Conservation (phyloP, 306 rosid species). For the Cicer yamashitae region DNA sequence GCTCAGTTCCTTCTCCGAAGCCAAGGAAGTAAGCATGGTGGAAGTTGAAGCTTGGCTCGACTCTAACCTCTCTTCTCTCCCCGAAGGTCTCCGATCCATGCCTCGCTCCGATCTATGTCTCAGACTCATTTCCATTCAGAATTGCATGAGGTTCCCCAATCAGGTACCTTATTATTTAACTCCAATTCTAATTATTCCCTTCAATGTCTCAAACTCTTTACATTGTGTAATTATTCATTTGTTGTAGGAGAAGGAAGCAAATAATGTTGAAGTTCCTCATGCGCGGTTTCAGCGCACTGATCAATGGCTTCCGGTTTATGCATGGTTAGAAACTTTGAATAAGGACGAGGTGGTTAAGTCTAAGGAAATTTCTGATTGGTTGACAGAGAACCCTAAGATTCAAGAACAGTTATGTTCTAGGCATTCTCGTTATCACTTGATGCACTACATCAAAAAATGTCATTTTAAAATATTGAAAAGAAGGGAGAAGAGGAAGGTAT, state of each 20-base stretch:
- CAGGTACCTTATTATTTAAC: slow-evolving; percentile 16
- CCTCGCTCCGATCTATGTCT: slow-evolving; percentile 83
- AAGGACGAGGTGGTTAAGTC: slow-evolving; percentile 88
- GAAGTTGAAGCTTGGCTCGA: slow-evolving; percentile 97
- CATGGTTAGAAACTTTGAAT: slow-evolving; percentile 83
- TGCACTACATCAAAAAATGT: slow-evolving; percentile 92
- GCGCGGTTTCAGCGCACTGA: slow-evolving; percentile 90
- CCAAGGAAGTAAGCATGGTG: slow-evolving; percentile 74
- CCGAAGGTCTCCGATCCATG: slow-evolving; percentile 81
- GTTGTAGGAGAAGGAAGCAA: slow-evolving; percentile 66
- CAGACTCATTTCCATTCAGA: slow-evolving; percentile 82
- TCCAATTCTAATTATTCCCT: neutral
- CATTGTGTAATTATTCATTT: slow-evolving; percentile 24
- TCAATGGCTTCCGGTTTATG: slow-evolving; percentile 91
- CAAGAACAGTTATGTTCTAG: slow-evolving; percentile 85
- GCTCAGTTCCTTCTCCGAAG: slow-evolving; percentile 79
- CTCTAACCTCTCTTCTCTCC: slow-evolving; percentile 70
- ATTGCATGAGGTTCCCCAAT: slow-evolving; percentile 69
- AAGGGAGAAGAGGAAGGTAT: slow-evolving; percentile 82
- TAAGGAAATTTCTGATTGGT: slow-evolving; percentile 90
- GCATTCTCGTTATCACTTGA: slow-evolving; percentile 87
- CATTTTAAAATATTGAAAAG: slow-evolving; percentile 91
- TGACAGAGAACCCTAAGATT: slow-evolving; percentile 69
- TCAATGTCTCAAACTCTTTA: neutral
- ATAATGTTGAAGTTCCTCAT: slow-evolving; percentile 67